These are phyloP conservation scores for Rosa multiflora DNA, from an alignment of 306 rosid species.

Conservation along the genomic window DNA sequence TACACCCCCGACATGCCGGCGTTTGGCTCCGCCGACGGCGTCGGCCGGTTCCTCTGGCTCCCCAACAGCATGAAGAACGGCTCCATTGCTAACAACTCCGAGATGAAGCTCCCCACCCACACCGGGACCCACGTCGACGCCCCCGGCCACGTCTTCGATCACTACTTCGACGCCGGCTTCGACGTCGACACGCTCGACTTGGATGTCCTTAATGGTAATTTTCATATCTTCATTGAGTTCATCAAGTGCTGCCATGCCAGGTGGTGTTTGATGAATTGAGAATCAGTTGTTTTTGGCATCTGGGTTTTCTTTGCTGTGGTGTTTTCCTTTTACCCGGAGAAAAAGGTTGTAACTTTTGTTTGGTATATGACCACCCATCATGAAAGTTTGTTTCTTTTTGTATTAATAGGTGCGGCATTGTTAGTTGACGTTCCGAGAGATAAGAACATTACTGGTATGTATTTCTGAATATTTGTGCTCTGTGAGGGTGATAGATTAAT, in stretches of 20 bases:
- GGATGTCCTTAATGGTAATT: constrained; percentile 65
- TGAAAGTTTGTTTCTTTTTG: constrained; percentile 10
- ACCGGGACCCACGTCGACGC: constrained; percentile 89
- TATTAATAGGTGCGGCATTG: constrained; percentile 64
- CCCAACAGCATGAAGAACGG: constrained; percentile 78
- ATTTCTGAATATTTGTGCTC: constrained; percentile 1
- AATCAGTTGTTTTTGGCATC: too few relatives aligned
- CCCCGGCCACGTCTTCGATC: constrained; percentile 74
- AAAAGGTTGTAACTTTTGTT: not conserved
- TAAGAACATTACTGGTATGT: constrained; percentile 76
- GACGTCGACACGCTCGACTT: constrained; percentile 78
- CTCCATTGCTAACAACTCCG: constrained; percentile 57
- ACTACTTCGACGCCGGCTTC: constrained; percentile 82
- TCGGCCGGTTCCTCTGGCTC: constrained; percentile 74
- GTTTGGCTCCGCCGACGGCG: constrained; percentile 55
- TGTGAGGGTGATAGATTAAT: too few relatives aligned
- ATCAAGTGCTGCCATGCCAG: not conserved
- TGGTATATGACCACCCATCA: not conserved
- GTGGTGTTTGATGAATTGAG: too few relatives aligned
- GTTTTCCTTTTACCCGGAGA: not conserved
- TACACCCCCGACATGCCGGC: constrained; percentile 56
- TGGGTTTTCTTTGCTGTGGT: not conserved
- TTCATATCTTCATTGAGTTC: not conserved
- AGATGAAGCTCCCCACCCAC: constrained; percentile 62
- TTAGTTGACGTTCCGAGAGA: constrained; percentile 84